Evolutionary conservation across 331 rosid genomes (phyloP), one percentile per base, ranked within the genome.

Genomic region (Malus hybrid): DNA sequence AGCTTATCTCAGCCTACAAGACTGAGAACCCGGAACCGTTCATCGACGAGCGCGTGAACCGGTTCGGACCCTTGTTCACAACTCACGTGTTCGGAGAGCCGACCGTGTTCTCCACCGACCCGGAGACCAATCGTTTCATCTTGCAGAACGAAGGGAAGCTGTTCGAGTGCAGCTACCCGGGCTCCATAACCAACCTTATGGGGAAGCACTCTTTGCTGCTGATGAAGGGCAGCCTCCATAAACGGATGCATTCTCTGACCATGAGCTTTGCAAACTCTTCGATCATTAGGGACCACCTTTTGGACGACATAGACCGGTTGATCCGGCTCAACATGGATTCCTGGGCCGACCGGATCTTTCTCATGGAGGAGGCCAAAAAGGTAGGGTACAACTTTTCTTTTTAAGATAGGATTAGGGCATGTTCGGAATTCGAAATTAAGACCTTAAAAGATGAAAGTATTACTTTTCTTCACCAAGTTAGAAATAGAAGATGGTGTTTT

Each of bases 321-420:
- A 88, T 94, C 75, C 86, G 96, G 73, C 96, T 92, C 80, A 94
- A 84, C 65, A 36, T 94, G 78, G 85, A 88, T 33, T 73, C 96
- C 16, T 94, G 99, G 97, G 50, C 92, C 86, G 90, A 81, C 78
- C 88, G 88, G 78, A 75, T 94, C 74, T 13, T 90, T n/a, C 99
- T 94, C 71, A 87, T 94, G 99, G 97, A 94, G 61, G 96, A 90
- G 78, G 97, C 99, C 57, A 94, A 94, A 84, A 94, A 94, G 90
- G 84, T 82, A 72, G 15, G 3, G 6, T 65, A 39, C 1, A 6
- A 4, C 27, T 22, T 24, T 22, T 13, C 67, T 15, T 27, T 62
- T 28, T 28, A 50, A 50, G 56, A 50, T 16, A 6, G n/a, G 56
- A 50, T 50, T 16, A 50, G n/a, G n/a, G 56, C 56, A 50, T 6